A percentile compares a stretch with the other conserved stretches of the same genome.
phyloP scores from a whole-genome alignment of 352 stramenopile genomes.

The Lagenidium giganteum region DNA sequence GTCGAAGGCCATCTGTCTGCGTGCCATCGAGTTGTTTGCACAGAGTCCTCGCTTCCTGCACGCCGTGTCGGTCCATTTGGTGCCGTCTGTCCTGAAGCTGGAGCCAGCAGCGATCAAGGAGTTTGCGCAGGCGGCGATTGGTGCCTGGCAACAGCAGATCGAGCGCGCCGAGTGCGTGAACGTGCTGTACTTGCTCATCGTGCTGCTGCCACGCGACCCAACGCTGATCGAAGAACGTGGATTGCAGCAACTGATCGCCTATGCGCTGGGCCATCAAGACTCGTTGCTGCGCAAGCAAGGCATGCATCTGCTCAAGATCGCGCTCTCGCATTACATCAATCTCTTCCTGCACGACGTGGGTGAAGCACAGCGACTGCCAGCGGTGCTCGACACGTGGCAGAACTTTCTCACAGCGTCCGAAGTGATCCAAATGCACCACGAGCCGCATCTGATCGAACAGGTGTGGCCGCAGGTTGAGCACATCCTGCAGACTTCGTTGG shows the following conservation, averaged over 20 bases:
- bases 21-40: slow-evolving; percentile 33
- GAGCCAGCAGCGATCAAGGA: slow-evolving; percentile 4
- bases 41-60: slow-evolving; percentile 33
- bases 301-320: slow-evolving; percentile 42
- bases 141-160: slow-evolving; percentile 21
- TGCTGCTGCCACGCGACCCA: slow-evolving; percentile 33
- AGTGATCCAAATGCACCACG: slow-evolving; percentile 71
- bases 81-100: slow-evolving; percentile 34
- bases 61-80: slow-evolving; percentile 35
- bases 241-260: slow-evolving; percentile 33
- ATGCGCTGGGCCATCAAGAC: slow-evolving; percentile 34
- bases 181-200: slow-evolving; percentile 41
- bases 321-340: slow-evolving; percentile 41
- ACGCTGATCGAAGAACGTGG: slow-evolving; percentile 18
- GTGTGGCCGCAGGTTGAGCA: slow-evolving; percentile 63
- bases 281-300: slow-evolving; percentile 48
- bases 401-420: slow-evolving; percentile 59
- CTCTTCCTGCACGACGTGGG: no score
- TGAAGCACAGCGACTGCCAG: neutral
- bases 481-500: slow-evolving; percentile 30
- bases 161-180: slow-evolving; percentile 12
- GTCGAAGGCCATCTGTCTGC: slow-evolving; percentile 26
- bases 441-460: slow-evolving; percentile 72
- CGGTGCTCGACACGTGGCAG: slow-evolving; percentile 33
- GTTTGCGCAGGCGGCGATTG: slow-evolving; percentile 9